Conservation (phyloP, 2,329 filamentous ascomycete genomes). For the Pseudogymnoascus sp. region DNA sequence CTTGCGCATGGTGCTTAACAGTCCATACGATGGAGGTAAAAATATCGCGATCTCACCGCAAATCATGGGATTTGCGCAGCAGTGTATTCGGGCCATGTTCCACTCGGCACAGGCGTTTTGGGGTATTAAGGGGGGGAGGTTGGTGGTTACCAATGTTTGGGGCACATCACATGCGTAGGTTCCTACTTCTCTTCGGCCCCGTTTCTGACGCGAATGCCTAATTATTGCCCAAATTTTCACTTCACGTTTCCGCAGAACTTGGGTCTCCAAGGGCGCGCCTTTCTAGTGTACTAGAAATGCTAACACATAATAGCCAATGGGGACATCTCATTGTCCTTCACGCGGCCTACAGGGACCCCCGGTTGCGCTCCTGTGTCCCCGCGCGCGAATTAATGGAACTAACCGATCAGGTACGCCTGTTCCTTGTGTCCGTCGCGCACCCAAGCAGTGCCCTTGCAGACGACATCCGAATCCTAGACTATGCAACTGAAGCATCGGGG, state of each 20-base stretch:
- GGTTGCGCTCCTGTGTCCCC: constrained; percentile 51
- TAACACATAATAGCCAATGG: constrained; percentile 58
- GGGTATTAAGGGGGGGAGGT: constrained; percentile 64
- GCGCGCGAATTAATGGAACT: constrained; percentile 48
- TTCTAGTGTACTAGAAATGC: constrained; percentile 19
- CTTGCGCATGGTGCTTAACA: constrained; percentile 47
- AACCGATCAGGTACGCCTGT: constrained; percentile 65
- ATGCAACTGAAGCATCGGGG: constrained; percentile 18
- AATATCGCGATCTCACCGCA: constrained; percentile 23
- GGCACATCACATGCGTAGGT: constrained; percentile 93
- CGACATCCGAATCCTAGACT: constrained; percentile 65
- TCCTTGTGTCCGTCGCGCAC: constrained; percentile 61
- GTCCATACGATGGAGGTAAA: constrained; percentile 31
- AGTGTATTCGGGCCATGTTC: constrained; percentile 54
- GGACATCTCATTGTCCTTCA: constrained; percentile 89
- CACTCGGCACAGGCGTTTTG: constrained; percentile 66
- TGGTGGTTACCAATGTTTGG: constrained; percentile 91
- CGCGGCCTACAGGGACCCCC: constrained; percentile 63
- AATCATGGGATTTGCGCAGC: constrained; percentile 47
- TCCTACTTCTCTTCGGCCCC: background rate
- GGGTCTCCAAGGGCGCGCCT: background rate
- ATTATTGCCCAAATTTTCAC: constrained; percentile 1
- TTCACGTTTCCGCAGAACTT: background rate
- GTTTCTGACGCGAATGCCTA: background rate
- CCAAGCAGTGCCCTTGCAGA: constrained; percentile 66